Conservation (phyloP, 768 basidiomycete genomes). For the Tricholoma bakamatsutake region DNA sequence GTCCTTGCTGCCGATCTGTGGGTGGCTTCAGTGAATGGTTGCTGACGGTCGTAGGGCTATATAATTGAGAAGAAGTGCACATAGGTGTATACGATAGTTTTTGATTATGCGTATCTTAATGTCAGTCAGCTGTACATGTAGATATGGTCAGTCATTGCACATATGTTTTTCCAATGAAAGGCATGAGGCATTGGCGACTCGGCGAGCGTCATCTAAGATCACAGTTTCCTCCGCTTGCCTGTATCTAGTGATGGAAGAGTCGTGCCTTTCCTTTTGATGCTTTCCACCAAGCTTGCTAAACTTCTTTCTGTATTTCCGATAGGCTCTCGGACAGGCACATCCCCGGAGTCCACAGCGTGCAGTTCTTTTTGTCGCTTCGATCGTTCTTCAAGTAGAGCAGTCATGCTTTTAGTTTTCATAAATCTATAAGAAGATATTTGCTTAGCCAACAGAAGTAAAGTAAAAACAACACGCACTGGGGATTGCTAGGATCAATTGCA, state of each 20-base stretch:
- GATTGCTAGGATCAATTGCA: conserved; percentile 94
- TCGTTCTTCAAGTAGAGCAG: conserved; percentile 79
- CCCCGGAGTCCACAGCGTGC: conserved; percentile 12
- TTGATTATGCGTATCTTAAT: not conserved
- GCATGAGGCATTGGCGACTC: too few species aligned
- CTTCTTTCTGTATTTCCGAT: conserved; percentile 21
- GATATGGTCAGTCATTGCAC: not conserved
- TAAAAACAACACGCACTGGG: conserved; percentile 58
- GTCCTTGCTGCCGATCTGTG: not conserved
- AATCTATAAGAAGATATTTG: conserved; percentile 45
- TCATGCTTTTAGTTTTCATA: conserved; percentile 91
- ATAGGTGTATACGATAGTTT: not conserved
- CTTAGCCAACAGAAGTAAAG: conserved; percentile 3
- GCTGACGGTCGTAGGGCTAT: not conserved
- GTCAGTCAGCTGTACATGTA: not conserved
- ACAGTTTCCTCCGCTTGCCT: conserved; percentile 38
- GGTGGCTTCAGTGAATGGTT: not conserved
- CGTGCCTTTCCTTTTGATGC: conserved; percentile 76
- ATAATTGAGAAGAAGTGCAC: not conserved
- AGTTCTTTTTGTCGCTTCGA: conserved; percentile 50
- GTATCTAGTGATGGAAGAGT: conserved; percentile 19
- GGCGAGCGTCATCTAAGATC: conserved; percentile 3
- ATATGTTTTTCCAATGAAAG: not conserved
- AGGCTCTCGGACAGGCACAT: conserved; percentile 6
- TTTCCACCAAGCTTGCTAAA: conserved; percentile 71